These are phyloP conservation scores for Fusarium annulatum DNA, from an alignment of 2,329 filamentous ascomycete genomes.

Conservation along the genomic window DNA sequence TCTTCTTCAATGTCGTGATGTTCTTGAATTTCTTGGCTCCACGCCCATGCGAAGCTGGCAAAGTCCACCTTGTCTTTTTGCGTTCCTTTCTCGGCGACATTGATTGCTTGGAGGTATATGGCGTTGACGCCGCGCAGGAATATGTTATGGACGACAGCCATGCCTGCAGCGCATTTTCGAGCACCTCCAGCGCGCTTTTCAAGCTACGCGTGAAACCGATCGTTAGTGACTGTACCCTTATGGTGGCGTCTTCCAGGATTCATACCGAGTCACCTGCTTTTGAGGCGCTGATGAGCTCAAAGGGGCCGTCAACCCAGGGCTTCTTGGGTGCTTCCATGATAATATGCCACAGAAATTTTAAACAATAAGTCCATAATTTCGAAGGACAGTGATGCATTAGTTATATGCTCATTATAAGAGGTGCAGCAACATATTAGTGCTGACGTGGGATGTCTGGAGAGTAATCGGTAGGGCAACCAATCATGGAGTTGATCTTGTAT, in stretches of 20 bases:
- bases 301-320: slow-evolving; percentile 51
- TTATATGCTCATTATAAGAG: not conserved
- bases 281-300: slow-evolving; percentile 45
- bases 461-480: not conserved
- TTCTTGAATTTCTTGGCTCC: slow-evolving; percentile 48
- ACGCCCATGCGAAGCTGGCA: slow-evolving; percentile 48
- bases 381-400: no score
- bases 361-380: no score
- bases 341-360: accelerated
- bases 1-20: slow-evolving; percentile 56
- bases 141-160: slow-evolving; percentile 53
- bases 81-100: slow-evolving; percentile 45
- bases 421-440: not conserved
- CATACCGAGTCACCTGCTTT: slow-evolving; percentile 41
- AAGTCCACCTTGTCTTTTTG: slow-evolving; percentile 50
- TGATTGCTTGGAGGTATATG: slow-evolving; percentile 52
- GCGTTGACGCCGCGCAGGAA: slow-evolving; percentile 52
- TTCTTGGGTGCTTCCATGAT: slow-evolving; percentile 27
- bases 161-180: slow-evolving; percentile 43
- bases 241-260: accelerated
- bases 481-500: not conserved
- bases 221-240: accelerated
- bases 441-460: slow-evolving; percentile 6
- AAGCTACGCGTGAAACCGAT: not conserved
- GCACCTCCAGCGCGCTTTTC: slow-evolving; percentile 35